These are phyloP conservation scores for Elaeis oleifera DNA, from an alignment of 202 grass and related monocot species.

Conservation along the genomic window DNA sequence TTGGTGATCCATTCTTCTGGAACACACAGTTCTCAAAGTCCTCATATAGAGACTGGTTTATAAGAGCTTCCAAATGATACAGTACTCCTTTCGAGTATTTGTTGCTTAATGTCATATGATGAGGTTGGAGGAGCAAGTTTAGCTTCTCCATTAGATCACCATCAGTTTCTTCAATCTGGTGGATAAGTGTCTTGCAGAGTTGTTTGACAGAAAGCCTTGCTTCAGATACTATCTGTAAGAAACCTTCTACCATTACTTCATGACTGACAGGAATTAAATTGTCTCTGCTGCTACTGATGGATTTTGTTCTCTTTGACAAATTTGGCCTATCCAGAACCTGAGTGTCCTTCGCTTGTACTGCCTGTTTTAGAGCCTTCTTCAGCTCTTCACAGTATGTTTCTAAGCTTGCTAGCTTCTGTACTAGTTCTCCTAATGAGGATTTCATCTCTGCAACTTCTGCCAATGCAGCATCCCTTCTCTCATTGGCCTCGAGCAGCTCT, in stretches of 20 bases:
- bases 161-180: constrained; percentile 60
- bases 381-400: constrained; percentile 75
- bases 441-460: constrained; percentile 76
- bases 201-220: constrained; percentile 79
- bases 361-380: constrained; percentile 75
- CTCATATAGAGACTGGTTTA: constrained; percentile 1
- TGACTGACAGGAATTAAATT: background rate
- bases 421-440: constrained; percentile 70
- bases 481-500: constrained; percentile 71
- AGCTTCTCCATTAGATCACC: constrained; percentile 50
- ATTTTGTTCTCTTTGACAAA: background rate
- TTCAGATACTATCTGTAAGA: constrained; percentile 26
- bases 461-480: constrained; percentile 63
- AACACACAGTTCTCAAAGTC: constrained; percentile 7
- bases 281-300: background rate
- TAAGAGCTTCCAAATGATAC: background rate
- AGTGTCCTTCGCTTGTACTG: constrained; percentile 32
- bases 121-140: constrained; percentile 53
- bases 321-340: constrained; percentile 29
- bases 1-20: background rate
- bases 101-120: constrained; percentile 33
- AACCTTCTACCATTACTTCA: constrained; percentile 6
- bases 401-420: constrained; percentile 53
- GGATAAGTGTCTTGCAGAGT: constrained; percentile 74
- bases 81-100: constrained; percentile 10